phyloP scores from a whole-genome alignment of 345 rosid genomes.

The Chamaenerion angustifolium region DNA sequence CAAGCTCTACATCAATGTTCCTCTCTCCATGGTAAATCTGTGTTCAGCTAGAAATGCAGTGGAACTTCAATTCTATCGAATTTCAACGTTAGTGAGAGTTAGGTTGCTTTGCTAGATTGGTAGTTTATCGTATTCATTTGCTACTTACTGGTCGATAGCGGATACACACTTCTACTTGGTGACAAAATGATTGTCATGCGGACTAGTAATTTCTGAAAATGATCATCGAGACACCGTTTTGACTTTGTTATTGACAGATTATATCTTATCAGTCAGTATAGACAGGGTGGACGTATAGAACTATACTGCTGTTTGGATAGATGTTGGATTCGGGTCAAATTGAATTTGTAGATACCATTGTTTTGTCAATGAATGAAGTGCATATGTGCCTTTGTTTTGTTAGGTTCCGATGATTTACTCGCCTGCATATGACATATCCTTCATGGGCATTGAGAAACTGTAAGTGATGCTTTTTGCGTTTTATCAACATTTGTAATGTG shows the following conservation, averaged over 20 bases:
- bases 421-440: slow-evolving; percentile 38
- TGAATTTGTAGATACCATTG: neutral
- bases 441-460: slow-evolving; percentile 87
- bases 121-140: no score
- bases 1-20: slow-evolving; percentile 59
- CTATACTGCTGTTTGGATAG: no score
- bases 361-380: neutral
- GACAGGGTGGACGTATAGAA: no score
- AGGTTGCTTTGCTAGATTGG: no score
- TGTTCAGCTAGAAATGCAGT: neutral
- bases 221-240: no score
- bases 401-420: slow-evolving; percentile 83
- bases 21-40: slow-evolving; percentile 33
- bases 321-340: neutral
- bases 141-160: no score
- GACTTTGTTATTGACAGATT: no score
- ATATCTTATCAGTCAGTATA: no score
- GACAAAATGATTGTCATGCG: no score
- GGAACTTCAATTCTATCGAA: neutral
- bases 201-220: no score
- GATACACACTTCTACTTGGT: no score
- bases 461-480: slow-evolving; percentile 15
- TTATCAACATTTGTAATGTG: neutral
- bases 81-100: no score
- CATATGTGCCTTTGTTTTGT: neutral